phyloP scores from a whole-genome alignment of 2,329 filamentous ascomycete genomes.

The Fusarium sp. region DNA sequence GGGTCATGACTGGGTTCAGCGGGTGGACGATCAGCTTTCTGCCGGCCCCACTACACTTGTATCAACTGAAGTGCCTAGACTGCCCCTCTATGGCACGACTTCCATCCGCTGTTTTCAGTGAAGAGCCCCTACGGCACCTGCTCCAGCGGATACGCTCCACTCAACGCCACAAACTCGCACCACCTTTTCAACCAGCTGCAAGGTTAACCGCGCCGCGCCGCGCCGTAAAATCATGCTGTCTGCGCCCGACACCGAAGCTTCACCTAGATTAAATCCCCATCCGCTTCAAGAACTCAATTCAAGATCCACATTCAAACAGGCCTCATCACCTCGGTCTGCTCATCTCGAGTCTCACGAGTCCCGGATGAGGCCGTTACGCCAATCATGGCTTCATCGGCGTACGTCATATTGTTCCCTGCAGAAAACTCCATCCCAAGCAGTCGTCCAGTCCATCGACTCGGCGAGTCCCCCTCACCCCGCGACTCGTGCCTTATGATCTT shows the following conservation, averaged over 20 bases:
- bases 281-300: constrained; percentile 1
- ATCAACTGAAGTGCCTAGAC: constrained; percentile 10
- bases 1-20: constrained; percentile 12
- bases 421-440: constrained; percentile 35
- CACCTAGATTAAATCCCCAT: constrained; percentile 30
- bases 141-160: constrained; percentile 25
- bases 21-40: constrained; percentile 31
- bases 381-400: constrained; percentile 47
- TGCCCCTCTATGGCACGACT: constrained; percentile 19
- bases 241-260: constrained; percentile 32
- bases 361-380: constrained; percentile 45
- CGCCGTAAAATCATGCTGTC: constrained; percentile 32
- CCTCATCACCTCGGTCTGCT: constrained; percentile 41
- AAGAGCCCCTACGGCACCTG: constrained; percentile 10
- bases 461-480: constrained; percentile 20
- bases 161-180: constrained; percentile 35
- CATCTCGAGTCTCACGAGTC: constrained; percentile 36
- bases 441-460: background rate
- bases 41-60: constrained; percentile 24
- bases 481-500: constrained; percentile 26
- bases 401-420: constrained; percentile 40
- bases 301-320: constrained; percentile 39
- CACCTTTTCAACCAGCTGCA: constrained; percentile 14
- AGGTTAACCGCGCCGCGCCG: constrained; percentile 17
- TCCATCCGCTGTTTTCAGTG: constrained; percentile 33